These are phyloP conservation scores for Cyberlindnera xylosilytica DNA, from an alignment of 805 yeast genomes.

Conservation along the genomic window DNA sequence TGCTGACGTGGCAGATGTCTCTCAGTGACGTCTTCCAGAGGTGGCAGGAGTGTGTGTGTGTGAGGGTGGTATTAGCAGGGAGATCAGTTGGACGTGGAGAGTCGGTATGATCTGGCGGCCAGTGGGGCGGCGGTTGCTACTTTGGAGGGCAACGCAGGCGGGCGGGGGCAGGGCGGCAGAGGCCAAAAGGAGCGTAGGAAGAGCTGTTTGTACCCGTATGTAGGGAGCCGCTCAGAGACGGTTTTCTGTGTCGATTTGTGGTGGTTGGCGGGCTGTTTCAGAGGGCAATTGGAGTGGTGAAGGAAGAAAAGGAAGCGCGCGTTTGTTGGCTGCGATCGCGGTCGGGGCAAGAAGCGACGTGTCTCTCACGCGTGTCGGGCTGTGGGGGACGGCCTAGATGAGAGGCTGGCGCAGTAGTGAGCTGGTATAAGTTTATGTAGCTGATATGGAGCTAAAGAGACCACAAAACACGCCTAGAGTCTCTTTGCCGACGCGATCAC, in stretches of 20 bases:
- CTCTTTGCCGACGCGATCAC: too few species aligned
- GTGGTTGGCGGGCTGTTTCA: not conserved
- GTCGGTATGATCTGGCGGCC: not conserved
- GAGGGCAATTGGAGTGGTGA: conserved; percentile 1
- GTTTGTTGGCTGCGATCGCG: conserved; percentile 1
- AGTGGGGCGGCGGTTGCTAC: not conserved
- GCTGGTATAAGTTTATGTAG: too few species aligned
- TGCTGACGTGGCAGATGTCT: too few species aligned
- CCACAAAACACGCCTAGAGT: too few species aligned
- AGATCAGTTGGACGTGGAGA: too few species aligned
- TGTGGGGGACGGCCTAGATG: too few species aligned
- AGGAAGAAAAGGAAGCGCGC: conserved; percentile 2
- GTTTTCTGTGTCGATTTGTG: not conserved
- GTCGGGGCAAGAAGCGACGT: not conserved
- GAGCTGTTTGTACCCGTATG: not conserved
- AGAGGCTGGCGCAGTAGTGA: too few species aligned
- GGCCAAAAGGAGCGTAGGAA: not conserved
- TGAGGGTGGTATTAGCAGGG: too few species aligned
- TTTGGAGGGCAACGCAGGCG: not conserved
- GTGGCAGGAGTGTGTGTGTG: too few species aligned
- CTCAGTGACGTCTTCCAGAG: too few species aligned
- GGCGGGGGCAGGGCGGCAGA: not conserved
- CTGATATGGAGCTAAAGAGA: too few species aligned
- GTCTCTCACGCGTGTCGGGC: not conserved
- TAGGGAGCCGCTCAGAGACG: not conserved